These are phyloP conservation scores for Hysterangium stoloniferum DNA, from an alignment of 768 basidiomycete species.

Conservation along the genomic window DNA sequence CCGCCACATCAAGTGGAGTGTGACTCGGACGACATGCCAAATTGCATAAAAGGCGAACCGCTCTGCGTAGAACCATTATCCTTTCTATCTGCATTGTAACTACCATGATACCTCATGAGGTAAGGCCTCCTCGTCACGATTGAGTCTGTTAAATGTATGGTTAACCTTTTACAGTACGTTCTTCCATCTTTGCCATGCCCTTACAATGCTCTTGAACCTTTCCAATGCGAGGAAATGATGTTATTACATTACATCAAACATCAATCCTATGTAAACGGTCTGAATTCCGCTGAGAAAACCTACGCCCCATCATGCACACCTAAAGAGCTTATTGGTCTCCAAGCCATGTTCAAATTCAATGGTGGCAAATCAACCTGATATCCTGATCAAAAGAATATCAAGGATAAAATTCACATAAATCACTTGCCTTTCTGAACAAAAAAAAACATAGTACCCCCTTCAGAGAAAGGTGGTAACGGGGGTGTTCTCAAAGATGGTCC, in stretches of 20 bases:
- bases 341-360: conserved; percentile 92
- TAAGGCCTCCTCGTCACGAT: no score
- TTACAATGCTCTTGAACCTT: conserved; percentile 91
- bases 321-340: conserved; percentile 79
- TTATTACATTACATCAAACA: conserved; percentile 95
- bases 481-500: conserved; percentile 54
- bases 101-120: no score
- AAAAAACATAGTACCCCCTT: conserved; percentile 76
- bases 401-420: conserved; percentile 87
- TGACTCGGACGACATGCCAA: no score
- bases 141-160: no score
- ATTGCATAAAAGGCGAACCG: no score
- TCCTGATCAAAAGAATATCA: no score
- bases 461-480: conserved; percentile 51
- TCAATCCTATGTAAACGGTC: conserved; percentile 86
- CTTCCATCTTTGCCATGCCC: conserved; percentile 70
- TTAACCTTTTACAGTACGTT: no score
- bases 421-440: conserved; percentile 97
- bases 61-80: no score
- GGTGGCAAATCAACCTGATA: conserved; percentile 51
- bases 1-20: no score
- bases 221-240: conserved; percentile 82
- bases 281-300: conserved; percentile 81
- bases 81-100: no score
- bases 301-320: conserved; percentile 61